Percentiles rank a stretch among this genome's conserved stretches.
Evolutionary conservation across 2,329 filamentous ascomycete genomes (phyloP).

Genomic region (Tolypocladium inflatum): DNA sequence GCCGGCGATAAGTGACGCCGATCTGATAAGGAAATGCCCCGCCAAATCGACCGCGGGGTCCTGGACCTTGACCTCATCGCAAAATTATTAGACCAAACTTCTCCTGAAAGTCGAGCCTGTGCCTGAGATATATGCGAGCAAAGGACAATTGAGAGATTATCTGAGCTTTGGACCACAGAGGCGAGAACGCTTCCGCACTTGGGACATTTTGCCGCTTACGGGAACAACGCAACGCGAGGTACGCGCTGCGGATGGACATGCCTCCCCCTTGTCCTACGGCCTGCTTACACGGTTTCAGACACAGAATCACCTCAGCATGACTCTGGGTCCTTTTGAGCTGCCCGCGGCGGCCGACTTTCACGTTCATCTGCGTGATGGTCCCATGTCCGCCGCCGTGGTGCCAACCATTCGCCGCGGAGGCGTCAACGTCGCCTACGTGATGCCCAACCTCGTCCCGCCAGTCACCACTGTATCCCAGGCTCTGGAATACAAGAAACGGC

Average conservation of each 20-base stretch:
- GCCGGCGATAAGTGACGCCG: not conserved
- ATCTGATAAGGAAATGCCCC: not conserved
- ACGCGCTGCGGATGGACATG: not conserved
- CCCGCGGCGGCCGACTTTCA: conserved; percentile 59
- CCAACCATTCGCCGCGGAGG: conserved; percentile 48
- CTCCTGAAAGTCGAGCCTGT: not conserved
- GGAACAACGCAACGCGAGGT: not conserved
- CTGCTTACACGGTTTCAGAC: not conserved
- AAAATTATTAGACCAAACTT: not conserved
- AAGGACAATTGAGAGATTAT: not conserved
- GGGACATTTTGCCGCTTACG: not conserved
- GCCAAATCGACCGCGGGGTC: not conserved
- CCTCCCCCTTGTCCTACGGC: not conserved
- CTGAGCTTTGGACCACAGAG: not conserved
- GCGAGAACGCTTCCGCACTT: not conserved
- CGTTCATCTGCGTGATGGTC: conserved; percentile 61
- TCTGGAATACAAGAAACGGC: conserved; percentile 53
- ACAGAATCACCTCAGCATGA: not conserved
- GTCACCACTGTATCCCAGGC: conserved; percentile 52
- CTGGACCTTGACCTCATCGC: not conserved
- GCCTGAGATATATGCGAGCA: not conserved
- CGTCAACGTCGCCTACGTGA: conserved; percentile 53
- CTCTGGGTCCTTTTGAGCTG: conserved; percentile 33
- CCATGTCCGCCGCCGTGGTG: conserved; percentile 49
- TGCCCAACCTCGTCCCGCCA: conserved; percentile 57